Evolutionary conservation across 2,329 filamentous ascomycete genomes (phyloP), one percentile per base, ranked within the genome.

Genomic region (Colletotrichum acutatum): DNA sequence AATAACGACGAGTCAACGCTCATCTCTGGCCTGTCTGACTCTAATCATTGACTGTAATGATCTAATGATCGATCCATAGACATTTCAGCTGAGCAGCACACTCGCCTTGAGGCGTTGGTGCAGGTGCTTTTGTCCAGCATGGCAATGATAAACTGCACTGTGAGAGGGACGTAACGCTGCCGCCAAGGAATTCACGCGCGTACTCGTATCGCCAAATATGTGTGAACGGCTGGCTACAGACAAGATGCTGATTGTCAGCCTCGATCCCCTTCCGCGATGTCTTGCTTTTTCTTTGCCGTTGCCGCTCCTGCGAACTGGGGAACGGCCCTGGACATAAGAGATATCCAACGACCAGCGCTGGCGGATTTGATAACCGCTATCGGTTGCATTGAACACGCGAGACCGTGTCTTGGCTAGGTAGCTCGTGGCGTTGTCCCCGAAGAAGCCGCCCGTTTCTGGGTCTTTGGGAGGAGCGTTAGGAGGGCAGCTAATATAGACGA

Each of bases 201-300:
- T 64, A 69, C 70, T 72, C 60, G 70, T 72, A 72, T 72, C 57
- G 30, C n/a, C 54, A 32, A 56, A 28, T n/a, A 32, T 14, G 28
- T 56, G n/a, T 26, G 24, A 30, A 59, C 42, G 59, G 59, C 42
- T 53, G 53, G 26, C 66, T n/a, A 66, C 53, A 22, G 30, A 54
- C 53, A 28, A 34, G 49, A 28, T 42, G 65, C n/a, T 24, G 58
- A 72, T 68, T 52, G 22, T 62, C 53, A 69, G 30, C 42, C 42
- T 49, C 42, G 3, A 42, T 53, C 49, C 34, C 30, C 26, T 49
- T 37, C 26, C 49, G 57, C 64, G 26, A 57, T 46, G 37, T 63
- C 65, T 24, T 24, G n/a, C n/a, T 24, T 56, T 56, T 56, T 56
- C 53, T 56, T 70, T 46, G 60, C 32, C 32, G 54, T 46, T 49